Base-by-base conservation (phyloP, 371 early-diverging fungal species). In the Actinomortierella wolfii region DNA sequence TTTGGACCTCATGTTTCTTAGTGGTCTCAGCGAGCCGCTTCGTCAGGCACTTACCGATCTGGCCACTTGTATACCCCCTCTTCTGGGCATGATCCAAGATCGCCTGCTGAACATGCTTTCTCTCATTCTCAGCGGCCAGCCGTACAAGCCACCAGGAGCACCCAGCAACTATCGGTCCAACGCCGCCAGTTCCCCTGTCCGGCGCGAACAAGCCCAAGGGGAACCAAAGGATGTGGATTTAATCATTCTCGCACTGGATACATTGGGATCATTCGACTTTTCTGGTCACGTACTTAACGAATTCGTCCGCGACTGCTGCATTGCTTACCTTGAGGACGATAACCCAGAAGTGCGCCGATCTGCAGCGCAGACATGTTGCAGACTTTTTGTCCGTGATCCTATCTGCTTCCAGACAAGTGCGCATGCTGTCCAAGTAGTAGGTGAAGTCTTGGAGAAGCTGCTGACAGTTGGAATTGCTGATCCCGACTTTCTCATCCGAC, bases 381-480 rank as follows among this genome's bases (percentile, higher is more conserved):
- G 93, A 55, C 73, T 97, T 3, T 86, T 93, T 64, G 81, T 84
- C 17, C 84, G 88, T 4, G 92, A 92, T 63, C 89, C 87, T 1
- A 88, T 91, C 41, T 88, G 88, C 56, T 83, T 84, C 53, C 87
- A 94, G 75, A 91, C 90, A 20, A 92, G 92, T 59, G 87, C 86
- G 8, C 88, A 96, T 60, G 89, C 94, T 8, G 89, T 93, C 54
- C 89, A 94, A 68, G 89, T 96, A 3, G 93, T 96, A 5, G 88
- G 91, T 25, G 95, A 95, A 56, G 91, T 97, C 0, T 78, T 97
- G 23, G 94, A 94, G 66, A 87, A 89, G 66, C 79, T 98, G 39
- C 76, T 97, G 59, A 86, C 89, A 0, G 94, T 94, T 0, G 97
- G 94, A 1, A 91, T 97, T 59, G 92, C 96, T 1, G 99, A 98